Evolutionary conservation across 345 rosid genomes (phyloP), one percentile per base, ranked within the genome.

Genomic region (Eucalyptus cloeziana): DNA sequence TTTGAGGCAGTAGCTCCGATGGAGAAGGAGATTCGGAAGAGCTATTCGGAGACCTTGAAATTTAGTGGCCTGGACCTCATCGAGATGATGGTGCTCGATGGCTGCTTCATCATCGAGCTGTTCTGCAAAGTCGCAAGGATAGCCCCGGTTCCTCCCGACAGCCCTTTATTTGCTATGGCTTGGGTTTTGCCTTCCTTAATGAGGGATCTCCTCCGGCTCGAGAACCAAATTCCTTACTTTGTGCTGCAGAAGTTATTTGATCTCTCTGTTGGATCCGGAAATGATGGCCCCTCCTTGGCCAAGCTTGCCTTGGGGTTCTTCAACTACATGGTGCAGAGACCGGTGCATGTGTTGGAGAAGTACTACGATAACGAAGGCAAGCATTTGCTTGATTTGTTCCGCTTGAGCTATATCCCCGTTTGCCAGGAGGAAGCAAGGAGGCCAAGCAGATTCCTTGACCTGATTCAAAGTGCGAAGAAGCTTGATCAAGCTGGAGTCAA

Each of bases 41-140:
- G 94, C 89, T 97, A 96, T 91, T 95, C 99, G 1, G 96, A 96
- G 92, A 81, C 89, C 12, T 92, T 95, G 40, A 71, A 85, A 14
- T 89, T 94, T 86, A 85, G 88, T 8, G 88, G 91, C 0, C 91
- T 88, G 6, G 95, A 94, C 13, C 94, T 95, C 64, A 79, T 91
- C 17, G 95, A 94, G 88, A 93, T 95, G 94, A 91, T 96, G 95
- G 95, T 96, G 49, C 93, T 96, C 17, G 99, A 96, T 87, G 96
- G 94, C 10, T 91, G 94, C 89, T 96, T 96, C 87, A 54, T 96
- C 8, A 69, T 96, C 8, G 96, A 96, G 87, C 88, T 94, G 90
- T 94, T 96, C 86, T 91, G 96, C 6, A 96, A 93, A 94, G 95
- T 94, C 3, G 91, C 88, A 13, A 56, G 62, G 16, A 67, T 95